Evolutionary conservation across 1,139 yeast genomes (phyloP).

Genomic region (Scheffersomyces segobiensis): DNA sequence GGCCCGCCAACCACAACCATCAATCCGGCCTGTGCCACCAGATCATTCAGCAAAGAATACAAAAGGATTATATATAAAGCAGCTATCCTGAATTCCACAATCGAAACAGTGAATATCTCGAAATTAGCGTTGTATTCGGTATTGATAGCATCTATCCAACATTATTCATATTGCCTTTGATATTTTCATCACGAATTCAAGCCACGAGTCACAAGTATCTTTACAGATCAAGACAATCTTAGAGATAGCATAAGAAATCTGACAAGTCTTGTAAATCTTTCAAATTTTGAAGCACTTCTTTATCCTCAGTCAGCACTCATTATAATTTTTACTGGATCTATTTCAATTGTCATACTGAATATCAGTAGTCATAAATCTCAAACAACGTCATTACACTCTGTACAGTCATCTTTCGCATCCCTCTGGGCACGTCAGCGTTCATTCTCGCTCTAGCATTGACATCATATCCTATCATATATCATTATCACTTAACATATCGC

Average conservation of each 20-base stretch:
- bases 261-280: not conserved
- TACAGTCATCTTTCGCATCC: not conserved
- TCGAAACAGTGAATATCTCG: not conserved
- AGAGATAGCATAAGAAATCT: not conserved
- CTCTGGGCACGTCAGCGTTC: not conserved
- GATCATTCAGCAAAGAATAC: not conserved
- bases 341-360: not conserved
- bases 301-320: not conserved
- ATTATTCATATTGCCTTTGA: not conserved
- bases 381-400: not conserved
- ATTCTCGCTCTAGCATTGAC: not conserved
- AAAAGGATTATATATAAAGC: not conserved
- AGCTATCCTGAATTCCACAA: not conserved
- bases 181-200: not conserved
- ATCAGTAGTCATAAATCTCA: not conserved
- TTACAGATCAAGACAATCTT: not conserved
- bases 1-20: not conserved
- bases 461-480: not conserved
- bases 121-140: not conserved
- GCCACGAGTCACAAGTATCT: not conserved
- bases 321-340: not conserved
- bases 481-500: not conserved
- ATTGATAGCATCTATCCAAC: not conserved
- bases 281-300: not conserved
- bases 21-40: not conserved